Base-by-base conservation (phyloP, 2,329 filamentous ascomycete species). In the Penicillium sp. region DNA sequence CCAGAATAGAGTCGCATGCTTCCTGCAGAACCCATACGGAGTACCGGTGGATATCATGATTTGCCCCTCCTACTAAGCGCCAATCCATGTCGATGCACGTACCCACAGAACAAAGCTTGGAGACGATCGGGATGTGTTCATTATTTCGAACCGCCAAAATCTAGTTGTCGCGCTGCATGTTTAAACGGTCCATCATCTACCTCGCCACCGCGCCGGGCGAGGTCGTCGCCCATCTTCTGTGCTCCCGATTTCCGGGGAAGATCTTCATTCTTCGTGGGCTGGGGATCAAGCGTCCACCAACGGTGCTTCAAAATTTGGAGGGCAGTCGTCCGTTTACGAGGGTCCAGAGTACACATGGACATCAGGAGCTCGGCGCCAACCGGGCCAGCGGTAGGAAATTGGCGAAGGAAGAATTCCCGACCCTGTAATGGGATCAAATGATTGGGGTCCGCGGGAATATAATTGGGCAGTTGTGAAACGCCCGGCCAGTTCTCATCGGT, bases 401-500 rank as follows among this genome's bases (percentile, higher is more conserved):
- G 78, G 36, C 72, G 70, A 57, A 83, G 73, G 71, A 86, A 95
- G 57, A 83, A 82, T 39, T 84, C 80, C 45, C 77, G 76, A 1
- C 79, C 78, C 45, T 77, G 76, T 14, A 75, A 50, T 1, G 64
- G 86, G 52, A 52, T 78, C 69, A 67, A 48, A 45, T 79, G 73
- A 39, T 68, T 63, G 39, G 76, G 56, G 45, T 77, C 76, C 1
- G 82, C 75, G 1, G 84, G 76, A n/a, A 88, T 78, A 65, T 92
- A 98, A 42, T 82, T 82, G 10, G 81, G 79, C 8, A 98, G 71
- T 47, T 79, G 79, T 3, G 80, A 80, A 6, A 98, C 89, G 17
- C 90, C 90, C 1, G 92, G 89, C 92, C 92, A 98, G 60, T 88
- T 90, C 11, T 92, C 85, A 60, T 98, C 92, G 3, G 80, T 92